These are phyloP conservation scores for Akanthomyces lecanii DNA, from an alignment of 2,329 filamentous ascomycete genomes.

Conservation along the genomic window DNA sequence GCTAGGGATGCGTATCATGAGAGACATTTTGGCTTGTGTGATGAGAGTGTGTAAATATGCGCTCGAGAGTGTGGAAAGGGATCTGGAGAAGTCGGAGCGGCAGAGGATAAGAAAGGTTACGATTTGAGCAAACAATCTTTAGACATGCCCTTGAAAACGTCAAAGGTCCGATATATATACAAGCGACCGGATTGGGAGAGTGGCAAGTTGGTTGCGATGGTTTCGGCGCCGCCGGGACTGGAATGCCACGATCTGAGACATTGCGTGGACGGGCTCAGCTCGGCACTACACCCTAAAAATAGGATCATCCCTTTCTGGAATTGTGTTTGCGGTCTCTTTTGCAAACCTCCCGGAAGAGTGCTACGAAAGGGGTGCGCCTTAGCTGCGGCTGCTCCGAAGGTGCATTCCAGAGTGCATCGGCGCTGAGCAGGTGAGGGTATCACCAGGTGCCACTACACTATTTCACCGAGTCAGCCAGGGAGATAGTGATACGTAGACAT, in stretches of 20 bases:
- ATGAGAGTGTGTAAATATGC: not conserved
- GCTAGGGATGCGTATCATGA: constrained; percentile 10
- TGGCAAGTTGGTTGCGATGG: not conserved
- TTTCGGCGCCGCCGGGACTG: not conserved
- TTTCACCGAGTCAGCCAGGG: no score
- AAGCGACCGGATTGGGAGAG: not conserved
- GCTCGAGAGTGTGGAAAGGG: not conserved
- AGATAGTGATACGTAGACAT: no score
- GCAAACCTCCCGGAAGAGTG: not conserved
- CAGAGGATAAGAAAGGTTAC: not conserved
- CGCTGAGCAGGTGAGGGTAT: not conserved
- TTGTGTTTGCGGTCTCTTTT: not conserved
- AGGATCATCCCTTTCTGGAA: not conserved
- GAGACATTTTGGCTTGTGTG: constrained; percentile 3
- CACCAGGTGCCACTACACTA: no score
- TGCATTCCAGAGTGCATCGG: not conserved
- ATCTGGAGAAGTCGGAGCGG: not conserved
- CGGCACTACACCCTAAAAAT: constrained; percentile 1
- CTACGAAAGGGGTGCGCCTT: not conserved
- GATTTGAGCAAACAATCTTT: no score
- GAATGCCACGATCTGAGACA: constrained; percentile 9
- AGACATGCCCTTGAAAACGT: not conserved
- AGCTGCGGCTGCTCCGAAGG: not conserved
- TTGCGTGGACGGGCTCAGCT: not conserved
- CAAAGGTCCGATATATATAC: not conserved